These are phyloP conservation scores for Juglanconis sp. DNA, from an alignment of 2,329 filamentous ascomycete species.

Conservation along the genomic window DNA sequence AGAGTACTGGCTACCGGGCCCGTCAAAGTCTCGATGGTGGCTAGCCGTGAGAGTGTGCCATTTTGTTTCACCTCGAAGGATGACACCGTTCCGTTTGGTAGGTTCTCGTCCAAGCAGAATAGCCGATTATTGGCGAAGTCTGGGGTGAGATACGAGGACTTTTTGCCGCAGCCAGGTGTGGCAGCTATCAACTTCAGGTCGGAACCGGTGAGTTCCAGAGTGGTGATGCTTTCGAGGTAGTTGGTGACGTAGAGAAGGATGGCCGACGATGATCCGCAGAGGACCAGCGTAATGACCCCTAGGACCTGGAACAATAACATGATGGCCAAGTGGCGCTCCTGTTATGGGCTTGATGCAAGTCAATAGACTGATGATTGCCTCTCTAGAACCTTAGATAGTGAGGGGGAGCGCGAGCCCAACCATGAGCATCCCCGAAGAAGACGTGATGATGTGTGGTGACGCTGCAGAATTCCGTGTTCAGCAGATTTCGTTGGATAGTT, in stretches of 20 bases:
- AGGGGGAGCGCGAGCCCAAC: neutral
- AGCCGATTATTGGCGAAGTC: constrained; percentile 47
- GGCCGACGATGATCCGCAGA: constrained; percentile 31
- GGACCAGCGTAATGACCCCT: constrained; percentile 19
- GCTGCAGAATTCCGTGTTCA: neutral
- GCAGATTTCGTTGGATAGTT: no score
- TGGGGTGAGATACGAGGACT: constrained; percentile 60
- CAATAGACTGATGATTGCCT: neutral
- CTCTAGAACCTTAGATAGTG: neutral
- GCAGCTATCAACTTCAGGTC: constrained; percentile 40
- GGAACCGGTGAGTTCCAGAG: constrained; percentile 39
- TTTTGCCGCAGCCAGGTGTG: constrained; percentile 47
- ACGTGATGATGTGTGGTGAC: neutral
- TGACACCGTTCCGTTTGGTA: constrained; percentile 46
- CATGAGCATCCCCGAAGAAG: neutral
- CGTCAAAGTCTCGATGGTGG: constrained; percentile 28
- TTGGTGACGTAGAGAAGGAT: constrained; percentile 46
- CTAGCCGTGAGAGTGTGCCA: constrained; percentile 37
- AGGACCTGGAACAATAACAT: neutral
- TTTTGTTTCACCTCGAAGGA: constrained; percentile 35
- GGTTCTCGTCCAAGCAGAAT: constrained; percentile 60
- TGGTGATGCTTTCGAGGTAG: constrained; percentile 46
- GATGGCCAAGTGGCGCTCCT: neutral
- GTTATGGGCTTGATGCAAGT: neutral
- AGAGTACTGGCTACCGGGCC: constrained; percentile 2